These are phyloP conservation scores for Ogataea allantospora DNA, from an alignment of 805 yeast genomes.

Conservation along the genomic window DNA sequence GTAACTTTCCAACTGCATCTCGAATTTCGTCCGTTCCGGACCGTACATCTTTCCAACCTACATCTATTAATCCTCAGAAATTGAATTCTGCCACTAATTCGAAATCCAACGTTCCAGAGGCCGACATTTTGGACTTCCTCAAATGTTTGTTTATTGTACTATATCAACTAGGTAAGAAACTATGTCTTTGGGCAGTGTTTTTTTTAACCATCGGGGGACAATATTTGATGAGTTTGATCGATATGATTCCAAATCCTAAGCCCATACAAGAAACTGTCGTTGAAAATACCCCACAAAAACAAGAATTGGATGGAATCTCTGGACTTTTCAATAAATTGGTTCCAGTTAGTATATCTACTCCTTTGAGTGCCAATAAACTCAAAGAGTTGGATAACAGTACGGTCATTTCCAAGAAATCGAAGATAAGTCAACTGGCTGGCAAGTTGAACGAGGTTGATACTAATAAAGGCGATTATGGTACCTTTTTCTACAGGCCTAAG, in stretches of 20 bases:
- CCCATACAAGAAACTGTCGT: conserved; percentile 3
- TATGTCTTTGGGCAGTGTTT: conserved; percentile 26
- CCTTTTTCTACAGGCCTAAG: conserved; percentile 26
- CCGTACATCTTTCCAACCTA: not conserved
- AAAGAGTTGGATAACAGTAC: conserved; percentile 18
- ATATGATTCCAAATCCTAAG: conserved; percentile 28
- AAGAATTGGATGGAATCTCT: conserved; percentile 13
- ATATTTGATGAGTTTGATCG: conserved; percentile 16
- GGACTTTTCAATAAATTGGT: conserved; percentile 20
- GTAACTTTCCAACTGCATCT: conserved; percentile 13
- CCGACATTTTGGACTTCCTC: conserved; percentile 26
- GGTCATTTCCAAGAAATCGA: conserved; percentile 9
- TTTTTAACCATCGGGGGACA: conserved; percentile 18
- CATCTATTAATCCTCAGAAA: conserved; percentile 6
- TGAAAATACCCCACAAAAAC: conserved; percentile 15
- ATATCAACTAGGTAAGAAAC: conserved; percentile 23
- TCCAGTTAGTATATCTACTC: conserved; percentile 25
- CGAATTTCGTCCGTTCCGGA: conserved; percentile 12
- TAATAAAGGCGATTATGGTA: conserved; percentile 24
- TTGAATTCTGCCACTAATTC: not conserved
- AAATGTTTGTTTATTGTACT: conserved; percentile 21
- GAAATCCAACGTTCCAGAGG: conserved; percentile 13
- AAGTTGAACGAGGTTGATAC: conserved; percentile 7
- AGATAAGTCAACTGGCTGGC: conserved; percentile 19
- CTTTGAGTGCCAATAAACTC: conserved; percentile 8